Evolutionary conservation across 2,329 filamentous ascomycete genomes (phyloP).

Genomic region (Botrytis sinoallii): DNA sequence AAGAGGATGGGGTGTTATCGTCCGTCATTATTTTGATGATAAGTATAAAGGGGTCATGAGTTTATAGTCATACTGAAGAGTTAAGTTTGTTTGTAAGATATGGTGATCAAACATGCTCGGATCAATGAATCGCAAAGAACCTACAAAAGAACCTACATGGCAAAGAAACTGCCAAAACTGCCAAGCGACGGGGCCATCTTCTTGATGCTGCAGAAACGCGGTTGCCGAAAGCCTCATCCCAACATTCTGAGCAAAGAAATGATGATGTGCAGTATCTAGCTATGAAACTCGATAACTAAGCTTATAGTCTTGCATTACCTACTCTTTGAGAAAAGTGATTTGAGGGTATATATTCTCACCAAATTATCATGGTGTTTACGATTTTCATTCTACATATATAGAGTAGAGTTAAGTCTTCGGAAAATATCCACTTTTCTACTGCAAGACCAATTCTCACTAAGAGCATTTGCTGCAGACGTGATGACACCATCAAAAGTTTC

Average conservation of each 20-base stretch:
- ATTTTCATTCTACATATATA: background rate
- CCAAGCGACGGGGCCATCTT: constrained; percentile 3
- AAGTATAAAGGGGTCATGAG: background rate
- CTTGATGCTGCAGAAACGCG: background rate
- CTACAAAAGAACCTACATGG: background rate
- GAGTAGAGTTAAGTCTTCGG: background rate
- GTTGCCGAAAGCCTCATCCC: background rate
- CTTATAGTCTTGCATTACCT: background rate
- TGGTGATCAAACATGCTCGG: background rate
- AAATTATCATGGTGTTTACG: background rate
- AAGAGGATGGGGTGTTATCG: background rate
- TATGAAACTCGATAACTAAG: background rate
- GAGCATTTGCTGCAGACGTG: background rate
- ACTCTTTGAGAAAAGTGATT: background rate
- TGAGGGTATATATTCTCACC: background rate
- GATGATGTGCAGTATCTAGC: background rate
- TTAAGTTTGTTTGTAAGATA: background rate
- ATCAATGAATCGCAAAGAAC: background rate
- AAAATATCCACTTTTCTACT: background rate
- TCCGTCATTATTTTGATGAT: constrained; percentile 9
- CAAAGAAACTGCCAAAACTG: background rate
- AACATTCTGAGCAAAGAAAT: background rate
- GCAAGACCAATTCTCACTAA: background rate
- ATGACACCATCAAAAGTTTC: constrained; percentile 7
- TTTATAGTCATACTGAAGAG: background rate